Conservation (phyloP, 305 asterid species). For the Solanum hybrid region DNA sequence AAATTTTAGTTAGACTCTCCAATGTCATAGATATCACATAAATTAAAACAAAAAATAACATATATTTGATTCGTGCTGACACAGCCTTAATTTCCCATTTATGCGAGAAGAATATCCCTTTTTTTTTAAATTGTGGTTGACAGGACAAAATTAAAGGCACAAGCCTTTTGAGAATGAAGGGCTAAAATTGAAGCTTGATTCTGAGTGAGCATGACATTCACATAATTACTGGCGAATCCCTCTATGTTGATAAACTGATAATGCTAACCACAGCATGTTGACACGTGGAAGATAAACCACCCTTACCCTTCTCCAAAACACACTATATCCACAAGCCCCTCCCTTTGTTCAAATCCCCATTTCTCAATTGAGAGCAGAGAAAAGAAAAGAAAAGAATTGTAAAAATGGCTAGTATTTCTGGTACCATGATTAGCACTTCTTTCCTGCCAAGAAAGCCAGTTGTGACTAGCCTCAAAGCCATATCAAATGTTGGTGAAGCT, state of each 20-base stretch:
- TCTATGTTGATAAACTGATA: conserved; percentile 8
- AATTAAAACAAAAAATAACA: too few relatives aligned
- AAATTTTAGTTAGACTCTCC: not conserved
- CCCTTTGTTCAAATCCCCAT: not conserved
- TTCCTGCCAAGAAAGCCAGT: conserved; percentile 39
- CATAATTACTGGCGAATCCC: not conserved
- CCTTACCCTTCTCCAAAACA: not conserved
- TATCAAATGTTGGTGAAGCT: conserved; percentile 24
- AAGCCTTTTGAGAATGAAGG: not conserved
- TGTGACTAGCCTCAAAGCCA: conserved; percentile 24
- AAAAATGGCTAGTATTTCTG: conserved; percentile 40
- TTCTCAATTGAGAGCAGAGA: not conserved
- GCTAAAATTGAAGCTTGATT: not conserved
- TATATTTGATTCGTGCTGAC: not conserved
- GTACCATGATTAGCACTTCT: conserved; percentile 46
- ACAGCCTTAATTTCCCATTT: not conserved
- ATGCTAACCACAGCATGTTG: conserved; percentile 2
- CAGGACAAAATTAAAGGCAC: not conserved
- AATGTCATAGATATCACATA: not conserved
- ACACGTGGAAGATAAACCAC: conserved; percentile 13
- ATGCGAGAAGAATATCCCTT: not conserved
- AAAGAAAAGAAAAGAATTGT: not conserved
- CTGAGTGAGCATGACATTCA: not conserved
- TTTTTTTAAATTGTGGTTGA: not conserved
- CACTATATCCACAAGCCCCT: conserved; percentile 8